phyloP scores from a whole-genome alignment of 176 grass and related monocot species.

The Rhynchospora breviuscula region DNA sequence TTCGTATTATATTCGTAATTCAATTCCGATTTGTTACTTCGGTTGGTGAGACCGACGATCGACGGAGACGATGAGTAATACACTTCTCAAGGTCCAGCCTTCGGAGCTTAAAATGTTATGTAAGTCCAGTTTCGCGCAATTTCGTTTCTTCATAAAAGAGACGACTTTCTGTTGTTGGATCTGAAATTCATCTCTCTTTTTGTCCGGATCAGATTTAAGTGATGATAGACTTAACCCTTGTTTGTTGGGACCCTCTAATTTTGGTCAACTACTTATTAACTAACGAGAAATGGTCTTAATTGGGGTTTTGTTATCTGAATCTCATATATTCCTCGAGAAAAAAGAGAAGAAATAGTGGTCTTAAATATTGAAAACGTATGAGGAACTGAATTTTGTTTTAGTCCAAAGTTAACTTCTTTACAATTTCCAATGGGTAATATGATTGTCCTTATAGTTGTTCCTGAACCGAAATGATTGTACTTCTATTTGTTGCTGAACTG shows the following conservation, averaged over 20 bases:
- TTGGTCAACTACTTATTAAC: background rate
- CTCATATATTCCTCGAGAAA: no score
- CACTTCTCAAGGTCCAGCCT: conserved; percentile 74
- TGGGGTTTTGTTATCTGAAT: background rate
- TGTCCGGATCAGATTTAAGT: conserved; percentile 20
- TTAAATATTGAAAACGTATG: no score
- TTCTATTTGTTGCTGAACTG: no score
- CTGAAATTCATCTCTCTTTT: background rate
- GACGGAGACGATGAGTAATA: conserved; percentile 47
- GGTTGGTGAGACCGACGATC: conserved; percentile 17
- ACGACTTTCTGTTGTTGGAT: conserved; percentile 6
- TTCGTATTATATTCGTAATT: background rate
- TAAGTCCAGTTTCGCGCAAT: conserved; percentile 28
- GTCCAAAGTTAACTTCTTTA: background rate
- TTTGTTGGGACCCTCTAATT: background rate
- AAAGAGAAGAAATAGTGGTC: no score
- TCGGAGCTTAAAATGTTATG: conserved; percentile 88
- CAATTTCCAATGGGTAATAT: background rate
- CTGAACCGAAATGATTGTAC: background rate
- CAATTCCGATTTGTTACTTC: background rate
- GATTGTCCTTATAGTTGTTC: background rate
- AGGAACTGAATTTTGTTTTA: background rate
- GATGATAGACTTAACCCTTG: background rate
- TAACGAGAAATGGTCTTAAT: background rate
- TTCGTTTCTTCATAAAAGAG: background rate